Evolutionary conservation across 805 yeast genomes (phyloP).

Genomic region (Candida tallmaniae): DNA sequence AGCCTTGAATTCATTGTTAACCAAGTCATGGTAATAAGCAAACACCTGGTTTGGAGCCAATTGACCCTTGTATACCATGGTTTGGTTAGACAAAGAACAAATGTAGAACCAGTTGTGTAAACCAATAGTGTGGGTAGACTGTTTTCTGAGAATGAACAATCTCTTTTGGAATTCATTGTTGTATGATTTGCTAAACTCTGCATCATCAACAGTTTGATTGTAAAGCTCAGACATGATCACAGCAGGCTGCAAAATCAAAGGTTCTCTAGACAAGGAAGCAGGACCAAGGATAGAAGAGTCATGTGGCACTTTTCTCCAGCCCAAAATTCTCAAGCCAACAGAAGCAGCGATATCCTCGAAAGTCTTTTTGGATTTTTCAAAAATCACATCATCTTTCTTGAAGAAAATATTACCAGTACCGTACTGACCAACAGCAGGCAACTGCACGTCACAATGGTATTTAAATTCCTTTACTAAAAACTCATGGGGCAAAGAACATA

Average conservation of each 20-base stretch:
- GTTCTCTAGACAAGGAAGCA: constrained; percentile 91
- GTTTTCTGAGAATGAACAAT: constrained; percentile 82
- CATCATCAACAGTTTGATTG: constrained; percentile 31
- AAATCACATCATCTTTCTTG: constrained; percentile 75
- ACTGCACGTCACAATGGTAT: constrained; percentile 56
- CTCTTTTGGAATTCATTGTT: constrained; percentile 74
- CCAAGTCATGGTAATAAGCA: constrained; percentile 88
- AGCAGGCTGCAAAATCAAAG: constrained; percentile 88
- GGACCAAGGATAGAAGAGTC: constrained; percentile 95
- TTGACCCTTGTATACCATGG: constrained; percentile 97
- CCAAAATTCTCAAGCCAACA: constrained; percentile 77
- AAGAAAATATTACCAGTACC: constrained; percentile 94
- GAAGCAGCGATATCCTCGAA: constrained; percentile 77
- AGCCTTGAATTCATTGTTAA: constrained; percentile 86
- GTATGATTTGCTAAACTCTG: constrained; percentile 51
- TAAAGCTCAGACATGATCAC: constrained; percentile 52
- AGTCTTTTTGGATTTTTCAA: constrained; percentile 64
- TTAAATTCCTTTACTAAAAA: constrained; percentile 82
- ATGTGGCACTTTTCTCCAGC: constrained; percentile 94
- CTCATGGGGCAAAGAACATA: constrained; percentile 87
- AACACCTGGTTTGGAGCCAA: constrained; percentile 95
- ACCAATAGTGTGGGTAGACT: constrained; percentile 86
- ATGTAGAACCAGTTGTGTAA: constrained; percentile 97
- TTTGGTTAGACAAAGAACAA: constrained; percentile 82
- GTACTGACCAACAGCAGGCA: constrained; percentile 82